These are phyloP conservation scores for Datisca glomerata DNA, from an alignment of 306 rosid genomes.

Conservation along the genomic window DNA sequence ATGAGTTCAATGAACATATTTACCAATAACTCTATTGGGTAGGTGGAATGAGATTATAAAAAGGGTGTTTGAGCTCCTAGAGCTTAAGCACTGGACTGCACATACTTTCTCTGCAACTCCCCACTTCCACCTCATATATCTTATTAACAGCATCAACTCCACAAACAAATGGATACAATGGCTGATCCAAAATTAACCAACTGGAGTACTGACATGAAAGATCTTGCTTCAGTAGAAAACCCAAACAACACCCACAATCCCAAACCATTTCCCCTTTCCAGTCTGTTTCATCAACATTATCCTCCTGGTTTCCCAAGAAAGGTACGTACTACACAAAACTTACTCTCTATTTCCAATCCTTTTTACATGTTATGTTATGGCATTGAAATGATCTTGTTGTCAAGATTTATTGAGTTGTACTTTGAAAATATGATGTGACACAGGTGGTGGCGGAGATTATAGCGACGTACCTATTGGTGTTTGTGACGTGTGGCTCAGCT, in stretches of 20 bases:
- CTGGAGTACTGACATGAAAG: conserved; percentile 2
- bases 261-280: conserved; percentile 1
- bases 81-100: too few relatives aligned
- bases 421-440: background rate
- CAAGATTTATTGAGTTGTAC: background rate
- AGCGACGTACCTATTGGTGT: conserved; percentile 64
- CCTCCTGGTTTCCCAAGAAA: conserved; percentile 56
- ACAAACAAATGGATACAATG: conserved; percentile 14
- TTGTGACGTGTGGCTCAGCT: conserved; percentile 61
- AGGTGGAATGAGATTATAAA: too few relatives aligned
- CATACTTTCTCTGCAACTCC: too few relatives aligned
- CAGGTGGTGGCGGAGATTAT: conserved; percentile 68
- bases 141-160: background rate
- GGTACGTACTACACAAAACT: too few relatives aligned
- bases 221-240: conserved; percentile 10
- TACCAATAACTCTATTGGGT: too few relatives aligned
- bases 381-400: too few relatives aligned
- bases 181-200: conserved; percentile 3
- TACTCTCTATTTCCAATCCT: too few relatives aligned
- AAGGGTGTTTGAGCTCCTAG: too few relatives aligned
- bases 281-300: conserved; percentile 17
- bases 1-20: too few relatives aligned
- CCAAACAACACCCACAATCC: conserved; percentile 3
- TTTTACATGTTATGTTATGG: too few relatives aligned
- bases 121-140: background rate